Conservation (phyloP, 345 rosid species). For the Arabidopsis thaliana region DNA sequence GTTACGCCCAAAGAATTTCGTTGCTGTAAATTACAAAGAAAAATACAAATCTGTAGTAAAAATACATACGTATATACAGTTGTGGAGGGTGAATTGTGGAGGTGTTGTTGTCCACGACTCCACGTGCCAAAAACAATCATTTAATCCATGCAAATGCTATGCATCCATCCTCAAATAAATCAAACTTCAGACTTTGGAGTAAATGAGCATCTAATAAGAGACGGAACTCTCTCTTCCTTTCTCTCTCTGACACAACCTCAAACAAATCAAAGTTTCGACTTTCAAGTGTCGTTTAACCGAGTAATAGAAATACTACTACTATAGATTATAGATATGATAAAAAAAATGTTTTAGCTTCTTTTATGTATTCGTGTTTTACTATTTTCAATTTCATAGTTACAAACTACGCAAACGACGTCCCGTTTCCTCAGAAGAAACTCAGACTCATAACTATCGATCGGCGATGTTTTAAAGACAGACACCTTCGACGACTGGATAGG, state of each 20-base stretch:
- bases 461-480: constrained; percentile 14
- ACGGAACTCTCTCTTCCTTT: neutral
- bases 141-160: constrained; percentile 10
- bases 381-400: neutral
- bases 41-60: too few species aligned
- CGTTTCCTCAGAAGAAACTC: constrained; percentile 15
- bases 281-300: too few species aligned
- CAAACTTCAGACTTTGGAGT: constrained; percentile 12
- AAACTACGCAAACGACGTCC: constrained; percentile 29
- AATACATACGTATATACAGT: too few species aligned
- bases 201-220: constrained; percentile 14
- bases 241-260: too few species aligned
- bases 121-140: constrained; percentile 26
- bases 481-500: neutral
- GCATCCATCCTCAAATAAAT: constrained; percentile 9
- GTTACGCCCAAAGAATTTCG: too few species aligned
- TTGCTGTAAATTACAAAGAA: too few species aligned
- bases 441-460: neutral
- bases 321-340: too few species aligned
- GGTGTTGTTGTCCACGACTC: constrained; percentile 23
- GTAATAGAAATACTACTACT: too few species aligned
- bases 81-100: neutral
- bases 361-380: too few species aligned
- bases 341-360: too few species aligned
- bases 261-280: too few species aligned